Base-by-base conservation (phyloP, 2,329 filamentous ascomycete genomes). In the Colletotrichum camelliae region DNA sequence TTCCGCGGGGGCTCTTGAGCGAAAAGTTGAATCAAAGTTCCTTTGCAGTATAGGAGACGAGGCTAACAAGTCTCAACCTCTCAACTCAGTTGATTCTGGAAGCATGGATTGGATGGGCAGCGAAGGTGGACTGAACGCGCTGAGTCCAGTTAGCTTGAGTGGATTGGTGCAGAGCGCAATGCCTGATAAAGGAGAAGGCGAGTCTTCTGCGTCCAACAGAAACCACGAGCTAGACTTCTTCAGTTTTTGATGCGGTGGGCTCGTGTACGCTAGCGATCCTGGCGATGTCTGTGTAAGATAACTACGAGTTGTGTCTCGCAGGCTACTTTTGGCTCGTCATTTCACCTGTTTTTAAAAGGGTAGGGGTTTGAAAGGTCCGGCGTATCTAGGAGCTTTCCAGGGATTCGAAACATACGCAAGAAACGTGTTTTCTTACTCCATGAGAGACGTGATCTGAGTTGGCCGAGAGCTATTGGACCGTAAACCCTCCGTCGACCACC, bases 401-500 rank as follows among this genome's bases (percentile, higher is more conserved):
- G 43, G n/a, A 52, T 52, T 24, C n/a, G 43, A 52, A 52, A 52
- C n/a, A 52, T 48, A 52, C 10, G n/a, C 43, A 52, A 52, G 43
- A 52, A n/a, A 52, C 43, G 43, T 52, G 43, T 18, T n/a, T 5
- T 39, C 10, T 16, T 48, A 5, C 12, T 55, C 7, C 15, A 27
- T 31, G 24, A 18, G 8, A 18, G 6, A 24, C 21, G 21, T 13
- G 5, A n/a, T 21, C 3, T 37, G 12, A 43, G 8, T 16, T n/a
- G 15, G 29, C 15, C 21, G 4, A 18, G 35, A n/a, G 15, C 71
- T 72, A 81, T 67, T 81, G 81, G 16, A 77, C 81, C 55, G 82
- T 84, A 57, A 84, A 86, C 0, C 86, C 87, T 7, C 88, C 88
- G 77, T 90, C 89, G 16, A 86, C 86, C 3, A 90, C 81, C 64